Evolutionary conservation across 805 yeast genomes (phyloP), one percentile per base, ranked within the genome.

Genomic region (Wickerhamiella occidentalis): DNA sequence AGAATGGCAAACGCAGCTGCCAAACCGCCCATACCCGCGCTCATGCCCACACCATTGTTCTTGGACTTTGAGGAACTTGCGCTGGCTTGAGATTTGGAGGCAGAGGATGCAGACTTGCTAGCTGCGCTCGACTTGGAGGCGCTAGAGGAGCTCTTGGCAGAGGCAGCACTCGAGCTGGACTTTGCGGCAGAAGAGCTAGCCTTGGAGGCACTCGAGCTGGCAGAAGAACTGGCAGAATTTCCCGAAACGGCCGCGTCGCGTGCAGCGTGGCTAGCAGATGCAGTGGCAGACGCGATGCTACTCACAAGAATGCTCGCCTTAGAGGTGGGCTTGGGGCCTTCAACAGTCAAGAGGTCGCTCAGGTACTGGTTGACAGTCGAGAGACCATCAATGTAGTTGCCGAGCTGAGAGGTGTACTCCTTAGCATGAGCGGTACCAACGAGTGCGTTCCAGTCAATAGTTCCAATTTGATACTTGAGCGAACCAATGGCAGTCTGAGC

Each of bases 351-450:
- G n/a, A 36, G 22, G 15, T 23, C 41, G 6, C 33, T 15, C 23
- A 41, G 48, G 28, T 47, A 45, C 6, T 40, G 42, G 38, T 52
- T 51, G n/a, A 48, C 55, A 18, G 22, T 23, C n/a, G 46, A 47
- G 9, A 55, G 51, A 17, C 40, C 43, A 3, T 47, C 28, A 13
- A 56, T 29, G 50, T 56, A 55, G 21, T n/a, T 22, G 12, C 49
- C 51, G 2, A 54, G 47, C 44, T 54, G 54, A 3, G 47, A 48
- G n/a, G 40, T 48, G 44, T 56, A 55, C 40, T 47, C 52, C 25
- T 19, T 9, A 5, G 58, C 58, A 9, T 45, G 55, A n/a, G 47
- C 41, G 2, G 54, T 40, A 4, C 57, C 55, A 15, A 56, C 50
- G 30, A 54, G 45, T 8, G 52, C 45, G 29, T 50, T 37, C 54